Evolutionary conservation across 1,284 basidiomycete species (phyloP).

Genomic region (Melanopsichium pennsylvanicum): DNA sequence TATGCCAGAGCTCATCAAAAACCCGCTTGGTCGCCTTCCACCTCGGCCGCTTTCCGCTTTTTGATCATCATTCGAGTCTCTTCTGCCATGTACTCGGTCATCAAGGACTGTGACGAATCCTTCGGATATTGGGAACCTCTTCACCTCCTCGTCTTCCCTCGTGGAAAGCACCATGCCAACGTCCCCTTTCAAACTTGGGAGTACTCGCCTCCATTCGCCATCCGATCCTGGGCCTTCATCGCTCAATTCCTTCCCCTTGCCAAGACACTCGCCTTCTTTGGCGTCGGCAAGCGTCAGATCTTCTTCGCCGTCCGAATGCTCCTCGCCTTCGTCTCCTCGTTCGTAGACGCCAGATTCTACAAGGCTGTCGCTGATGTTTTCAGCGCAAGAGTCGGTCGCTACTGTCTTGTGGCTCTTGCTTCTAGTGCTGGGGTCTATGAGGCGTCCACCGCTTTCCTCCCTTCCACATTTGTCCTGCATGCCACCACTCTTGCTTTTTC

Average conservation of each 20-base stretch:
- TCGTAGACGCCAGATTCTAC: constrained; percentile 86
- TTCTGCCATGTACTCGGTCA: constrained; percentile 92
- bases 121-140: constrained; percentile 99
- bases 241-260: constrained; percentile 68
- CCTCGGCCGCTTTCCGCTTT: constrained; percentile 83
- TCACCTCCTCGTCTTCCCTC: constrained; percentile 75
- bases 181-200: constrained; percentile 95
- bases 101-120: constrained; percentile 90
- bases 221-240: constrained; percentile 93
- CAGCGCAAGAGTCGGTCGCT: constrained; percentile 87
- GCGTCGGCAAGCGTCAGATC: constrained; percentile 72
- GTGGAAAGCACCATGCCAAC: constrained; percentile 2
- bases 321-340: constrained; percentile 77
- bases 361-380: constrained; percentile 81
- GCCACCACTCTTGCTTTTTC: constrained; percentile 82
- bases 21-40: constrained; percentile 39
- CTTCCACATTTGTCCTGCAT: constrained; percentile 95
- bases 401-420: constrained; percentile 83
- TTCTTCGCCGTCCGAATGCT: constrained; percentile 89
- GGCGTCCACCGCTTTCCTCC: constrained; percentile 74
- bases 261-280: constrained; percentile 17
- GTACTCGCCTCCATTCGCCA: constrained; percentile 84
- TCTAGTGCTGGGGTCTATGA: constrained; percentile 93
- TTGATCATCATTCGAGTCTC: constrained; percentile 81
- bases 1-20: constrained; percentile 34